Base-by-base conservation (phyloP, 2,329 filamentous ascomycete genomes). In the Alternaria viburni region DNA sequence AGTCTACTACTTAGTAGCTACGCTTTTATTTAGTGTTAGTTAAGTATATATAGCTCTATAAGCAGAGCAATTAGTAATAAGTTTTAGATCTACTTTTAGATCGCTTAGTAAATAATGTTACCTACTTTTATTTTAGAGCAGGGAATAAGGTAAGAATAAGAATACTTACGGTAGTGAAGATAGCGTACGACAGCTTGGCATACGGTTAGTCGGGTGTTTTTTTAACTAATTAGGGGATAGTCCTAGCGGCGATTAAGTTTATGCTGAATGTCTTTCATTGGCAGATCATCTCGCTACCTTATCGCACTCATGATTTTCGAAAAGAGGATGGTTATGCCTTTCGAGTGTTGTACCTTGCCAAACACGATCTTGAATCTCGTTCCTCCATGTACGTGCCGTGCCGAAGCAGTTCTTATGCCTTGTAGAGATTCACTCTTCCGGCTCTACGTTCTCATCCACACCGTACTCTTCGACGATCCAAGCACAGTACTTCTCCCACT, bases 401-500 rank as follows among this genome's bases (percentile, higher is more conserved):
- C 32, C 15, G 15, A 36, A 36, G 15, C 15, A 36, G 7, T 36
- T n/a, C 36, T 11, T 41, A 17, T 10, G n/a, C 36, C 36, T 41
- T 11, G 36, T 41, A 17, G 36, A 17, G 15, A 41, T 11, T 41
- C 54, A 79, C 61, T 77, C 80, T 46, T 82, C 81, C 8, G 83
- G 81, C 13, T 83, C 80, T 47, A 82, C 76, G 61, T 84, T 83
- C 67, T 86, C 83, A 64, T 81, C 80, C n/a, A 71, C 43, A 74
- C 87, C 82, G 87, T 69, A 97, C 81, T 97, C 92, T 41, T 89
- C 85, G 10, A 97, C 91, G 47, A 98, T 85, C 93, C 93, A 97
- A 57, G 93, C 85, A 75, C 94, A 98, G 77, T 96, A 98, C 74
- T 88, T 86, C 83, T 98, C 95, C 89, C 94, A 98, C 69, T 92